These are phyloP conservation scores for Colletotrichum tofieldiae DNA, from an alignment of 2,329 filamentous ascomycete species.

Conservation along the genomic window DNA sequence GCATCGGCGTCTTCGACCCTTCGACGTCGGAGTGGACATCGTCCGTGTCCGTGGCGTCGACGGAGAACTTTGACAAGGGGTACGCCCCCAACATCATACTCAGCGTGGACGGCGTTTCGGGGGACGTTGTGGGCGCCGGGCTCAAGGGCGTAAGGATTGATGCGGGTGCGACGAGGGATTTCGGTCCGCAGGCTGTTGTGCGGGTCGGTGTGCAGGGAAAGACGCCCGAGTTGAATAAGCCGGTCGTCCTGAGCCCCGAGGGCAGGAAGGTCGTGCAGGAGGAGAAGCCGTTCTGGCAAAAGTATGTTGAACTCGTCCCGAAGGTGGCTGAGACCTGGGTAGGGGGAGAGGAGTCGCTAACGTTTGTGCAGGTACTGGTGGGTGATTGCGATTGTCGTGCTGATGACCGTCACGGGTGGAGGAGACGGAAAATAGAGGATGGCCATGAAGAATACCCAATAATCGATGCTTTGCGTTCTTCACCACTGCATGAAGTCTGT, in stretches of 20 bases:
- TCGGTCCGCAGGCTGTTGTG: conserved; percentile 73
- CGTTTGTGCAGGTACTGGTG: conserved; percentile 74
- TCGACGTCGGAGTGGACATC: conserved; percentile 64
- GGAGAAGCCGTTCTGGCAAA: conserved; percentile 78
- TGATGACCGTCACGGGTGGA: conserved; percentile 69
- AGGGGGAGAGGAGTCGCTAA: conserved; percentile 51
- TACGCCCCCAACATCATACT: conserved; percentile 72
- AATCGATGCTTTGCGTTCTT: conserved; percentile 19
- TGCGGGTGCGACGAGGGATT: conserved; percentile 76
- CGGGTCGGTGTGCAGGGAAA: conserved; percentile 64
- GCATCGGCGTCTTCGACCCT: conserved; percentile 71
- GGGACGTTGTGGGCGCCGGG: conserved; percentile 65
- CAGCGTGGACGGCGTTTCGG: conserved; percentile 60
- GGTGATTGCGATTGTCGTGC: conserved; percentile 68
- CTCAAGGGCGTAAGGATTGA: conserved; percentile 73
- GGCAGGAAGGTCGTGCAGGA: conserved; percentile 71
- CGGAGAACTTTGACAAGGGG: conserved; percentile 73
- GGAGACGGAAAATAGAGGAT: conserved; percentile 66
- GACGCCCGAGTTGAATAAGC: conserved; percentile 74
- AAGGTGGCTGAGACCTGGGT: background rate
- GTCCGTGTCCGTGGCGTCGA: conserved; percentile 69
- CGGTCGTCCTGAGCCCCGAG: conserved; percentile 73
- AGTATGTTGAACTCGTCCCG: conserved; percentile 62
- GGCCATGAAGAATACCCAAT: conserved; percentile 23
- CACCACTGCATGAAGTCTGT: background rate